Percentiles rank a stretch among this genome's conserved stretches.
phyloP scores from a whole-genome alignment of 2,329 filamentous ascomycete species.

The Bipolaris cookei region DNA sequence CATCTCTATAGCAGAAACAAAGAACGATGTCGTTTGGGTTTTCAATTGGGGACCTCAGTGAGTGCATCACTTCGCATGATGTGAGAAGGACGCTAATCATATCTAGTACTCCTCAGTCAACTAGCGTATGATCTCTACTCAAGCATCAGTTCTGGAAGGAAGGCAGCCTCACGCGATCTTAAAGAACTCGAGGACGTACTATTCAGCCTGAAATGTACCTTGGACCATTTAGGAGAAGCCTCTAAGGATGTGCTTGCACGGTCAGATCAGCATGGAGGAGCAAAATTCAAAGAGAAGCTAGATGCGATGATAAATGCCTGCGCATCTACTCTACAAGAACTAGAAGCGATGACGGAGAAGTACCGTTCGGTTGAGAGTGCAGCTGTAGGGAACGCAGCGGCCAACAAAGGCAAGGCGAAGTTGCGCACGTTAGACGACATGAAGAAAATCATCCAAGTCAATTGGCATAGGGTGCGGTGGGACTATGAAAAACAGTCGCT shows the following conservation, averaged over 20 bases:
- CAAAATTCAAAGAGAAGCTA: neutral
- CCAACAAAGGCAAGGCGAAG: neutral
- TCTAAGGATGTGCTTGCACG: neutral
- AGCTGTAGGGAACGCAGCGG: neutral
- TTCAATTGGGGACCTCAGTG: neutral
- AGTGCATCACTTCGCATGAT: neutral
- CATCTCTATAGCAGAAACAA: neutral
- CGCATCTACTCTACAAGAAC: neutral
- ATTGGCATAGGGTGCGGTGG: slow-evolving; percentile 5
- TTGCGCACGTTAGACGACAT: neutral
- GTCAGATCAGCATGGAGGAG: neutral
- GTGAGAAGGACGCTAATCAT: neutral
- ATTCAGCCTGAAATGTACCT: neutral
- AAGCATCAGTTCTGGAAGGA: neutral
- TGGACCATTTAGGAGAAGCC: neutral
- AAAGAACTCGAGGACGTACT: neutral
- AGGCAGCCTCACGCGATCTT: neutral
- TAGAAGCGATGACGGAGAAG: neutral
- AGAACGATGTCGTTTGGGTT: slow-evolving; percentile 3
- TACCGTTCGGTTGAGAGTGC: neutral
- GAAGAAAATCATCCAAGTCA: neutral
- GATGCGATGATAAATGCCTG: neutral
- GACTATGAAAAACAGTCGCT: slow-evolving; percentile 1
- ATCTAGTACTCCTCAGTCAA: neutral
- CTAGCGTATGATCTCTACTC: neutral